Conservation (phyloP, 2,329 filamentous ascomycete species). For the Rhytidhysteron rufulum region DNA sequence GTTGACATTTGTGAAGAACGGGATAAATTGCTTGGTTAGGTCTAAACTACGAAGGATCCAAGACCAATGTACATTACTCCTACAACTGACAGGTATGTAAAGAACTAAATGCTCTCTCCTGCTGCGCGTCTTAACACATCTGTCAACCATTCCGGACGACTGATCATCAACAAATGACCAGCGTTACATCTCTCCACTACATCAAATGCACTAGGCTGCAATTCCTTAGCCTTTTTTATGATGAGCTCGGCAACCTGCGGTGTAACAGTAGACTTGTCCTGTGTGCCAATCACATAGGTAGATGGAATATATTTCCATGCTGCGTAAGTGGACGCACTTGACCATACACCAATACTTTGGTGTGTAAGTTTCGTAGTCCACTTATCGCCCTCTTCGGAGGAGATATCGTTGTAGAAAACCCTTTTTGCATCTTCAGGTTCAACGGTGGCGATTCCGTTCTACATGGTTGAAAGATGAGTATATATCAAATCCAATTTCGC, state of each 20-base stretch:
- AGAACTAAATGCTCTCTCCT: too few relatives aligned
- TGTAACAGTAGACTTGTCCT: conserved; percentile 20
- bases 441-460: conserved; percentile 4
- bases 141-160: conserved; percentile 25
- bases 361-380: conserved; percentile 14
- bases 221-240: conserved; percentile 11
- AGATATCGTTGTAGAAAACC: conserved; percentile 22
- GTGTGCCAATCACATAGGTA: conserved; percentile 26
- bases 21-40: too few relatives aligned
- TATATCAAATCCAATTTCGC: not conserved
- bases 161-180: conserved; percentile 36
- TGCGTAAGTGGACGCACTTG: conserved; percentile 15
- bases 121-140: conserved; percentile 16
- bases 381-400: conserved; percentile 13
- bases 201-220: conserved; percentile 12
- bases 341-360: conserved; percentile 21
- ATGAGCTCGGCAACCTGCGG: conserved; percentile 18
- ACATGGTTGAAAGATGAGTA: not conserved
- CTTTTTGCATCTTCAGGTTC: not conserved
- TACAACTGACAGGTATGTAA: too few relatives aligned
- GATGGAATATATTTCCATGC: conserved; percentile 26
- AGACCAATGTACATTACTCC: too few relatives aligned
- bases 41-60: too few relatives aligned
- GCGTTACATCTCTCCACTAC: conserved; percentile 19
- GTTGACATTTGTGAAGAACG: too few relatives aligned